phyloP scores from a whole-genome alignment of 768 basidiomycete genomes.

The Trametes cinnabarina region DNA sequence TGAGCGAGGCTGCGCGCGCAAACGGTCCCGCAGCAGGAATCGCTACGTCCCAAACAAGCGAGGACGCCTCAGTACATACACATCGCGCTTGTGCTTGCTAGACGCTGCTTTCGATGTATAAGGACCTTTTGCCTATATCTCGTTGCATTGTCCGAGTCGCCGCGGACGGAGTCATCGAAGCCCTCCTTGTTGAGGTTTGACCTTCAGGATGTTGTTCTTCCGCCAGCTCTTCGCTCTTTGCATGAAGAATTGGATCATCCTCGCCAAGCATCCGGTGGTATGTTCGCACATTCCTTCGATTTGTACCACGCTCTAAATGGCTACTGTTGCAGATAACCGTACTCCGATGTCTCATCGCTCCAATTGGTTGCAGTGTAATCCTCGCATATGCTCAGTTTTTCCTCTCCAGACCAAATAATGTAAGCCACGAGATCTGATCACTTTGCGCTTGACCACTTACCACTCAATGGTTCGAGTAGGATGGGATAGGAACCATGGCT shows the following conservation, averaged over 20 bases:
- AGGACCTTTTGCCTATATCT: too few species aligned
- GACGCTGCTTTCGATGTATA: too few species aligned
- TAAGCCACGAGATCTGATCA: too few species aligned
- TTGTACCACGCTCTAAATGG: not conserved
- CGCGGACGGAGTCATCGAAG: not conserved
- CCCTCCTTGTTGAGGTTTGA: not conserved
- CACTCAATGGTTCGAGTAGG: slow-evolving; percentile 34
- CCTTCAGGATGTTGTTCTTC: slow-evolving; percentile 42
- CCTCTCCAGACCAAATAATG: slow-evolving; percentile 56
- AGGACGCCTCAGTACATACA: not conserved
- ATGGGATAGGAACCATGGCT: slow-evolving; percentile 55
- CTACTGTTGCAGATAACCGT: slow-evolving; percentile 48
- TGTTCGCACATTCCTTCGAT: slow-evolving; percentile 26
- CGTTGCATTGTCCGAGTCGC: too few species aligned
- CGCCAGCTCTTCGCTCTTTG: slow-evolving; percentile 58
- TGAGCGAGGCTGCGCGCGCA: not conserved
- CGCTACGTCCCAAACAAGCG: not conserved
- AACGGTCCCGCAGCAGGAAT: not conserved
- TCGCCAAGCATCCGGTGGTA: slow-evolving; percentile 63
- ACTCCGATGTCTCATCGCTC: slow-evolving; percentile 58
- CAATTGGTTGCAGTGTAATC: slow-evolving; percentile 64
- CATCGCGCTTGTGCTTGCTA: too few species aligned
- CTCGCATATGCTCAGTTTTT: slow-evolving; percentile 65
- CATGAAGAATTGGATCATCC: slow-evolving; percentile 73
- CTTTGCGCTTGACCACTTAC: not conserved